Percentiles rank a stretch among this genome's conserved stretches.
These are phyloP conservation scores for Gossypium lobatum DNA, from an alignment of 441 rosid genomes.

Conservation along the genomic window DNA sequence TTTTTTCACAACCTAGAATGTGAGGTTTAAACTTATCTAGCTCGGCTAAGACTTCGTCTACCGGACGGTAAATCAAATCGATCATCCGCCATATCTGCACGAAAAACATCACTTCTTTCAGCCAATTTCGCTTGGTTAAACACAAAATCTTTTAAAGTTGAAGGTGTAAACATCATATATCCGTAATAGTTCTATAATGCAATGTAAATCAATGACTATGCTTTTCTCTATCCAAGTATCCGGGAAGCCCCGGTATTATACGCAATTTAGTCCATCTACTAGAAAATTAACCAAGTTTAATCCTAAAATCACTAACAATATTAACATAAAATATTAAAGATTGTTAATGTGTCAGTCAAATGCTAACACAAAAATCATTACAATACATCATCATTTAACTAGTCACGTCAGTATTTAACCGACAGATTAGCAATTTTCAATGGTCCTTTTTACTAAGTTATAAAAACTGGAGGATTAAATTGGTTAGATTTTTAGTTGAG, in stretches of 20 bases:
- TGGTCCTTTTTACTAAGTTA: too few species aligned
- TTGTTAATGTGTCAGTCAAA: too few species aligned
- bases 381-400: too few species aligned
- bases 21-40: conserved; percentile 45
- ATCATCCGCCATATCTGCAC: conserved; percentile 53
- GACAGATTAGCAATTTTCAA: too few species aligned
- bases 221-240: background rate
- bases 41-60: conserved; percentile 52
- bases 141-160: background rate
- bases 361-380: too few species aligned
- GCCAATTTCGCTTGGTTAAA: background rate
- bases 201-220: background rate
- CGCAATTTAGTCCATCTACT: background rate
- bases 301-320: too few species aligned
- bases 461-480: too few species aligned
- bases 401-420: too few species aligned
- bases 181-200: background rate
- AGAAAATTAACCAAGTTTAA: too few species aligned
- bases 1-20: conserved; percentile 23
- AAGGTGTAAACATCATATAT: background rate
- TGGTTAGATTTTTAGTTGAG: too few species aligned
- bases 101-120: background rate
- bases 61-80: conserved; percentile 51
- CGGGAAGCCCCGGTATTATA: background rate
- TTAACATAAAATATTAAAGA: too few species aligned